Evolutionary conservation across 768 basidiomycete species (phyloP).

Genomic region (Exidia glandulosa): DNA sequence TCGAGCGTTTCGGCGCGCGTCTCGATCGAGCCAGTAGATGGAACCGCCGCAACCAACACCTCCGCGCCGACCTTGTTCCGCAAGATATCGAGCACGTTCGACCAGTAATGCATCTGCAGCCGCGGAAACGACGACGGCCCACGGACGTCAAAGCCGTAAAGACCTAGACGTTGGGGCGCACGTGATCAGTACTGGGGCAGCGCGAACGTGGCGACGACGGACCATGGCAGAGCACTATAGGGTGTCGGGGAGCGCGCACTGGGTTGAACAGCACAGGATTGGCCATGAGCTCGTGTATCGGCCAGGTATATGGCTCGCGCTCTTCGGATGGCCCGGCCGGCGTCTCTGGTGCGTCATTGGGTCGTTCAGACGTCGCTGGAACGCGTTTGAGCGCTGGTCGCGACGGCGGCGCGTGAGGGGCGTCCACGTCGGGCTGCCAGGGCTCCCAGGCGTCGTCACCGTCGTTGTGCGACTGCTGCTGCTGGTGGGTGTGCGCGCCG

Average conservation of each 20-base stretch:
- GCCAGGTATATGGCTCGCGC: neutral
- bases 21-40: constrained; percentile 82
- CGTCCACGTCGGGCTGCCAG: no score
- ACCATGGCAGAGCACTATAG: constrained; percentile 96
- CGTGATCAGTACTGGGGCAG: neutral
- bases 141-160: constrained; percentile 91
- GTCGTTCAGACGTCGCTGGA: neutral
- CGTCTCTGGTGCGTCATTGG: neutral
- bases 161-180: no score
- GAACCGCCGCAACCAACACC: constrained; percentile 92
- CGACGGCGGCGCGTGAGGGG: no score
- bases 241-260: constrained; percentile 68
- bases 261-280: constrained; percentile 75
- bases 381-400: neutral
- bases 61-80: constrained; percentile 77
- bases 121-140: constrained; percentile 76
- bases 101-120: constrained; percentile 89
- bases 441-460: neutral
- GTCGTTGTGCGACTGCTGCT: neutral
- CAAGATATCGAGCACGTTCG: constrained; percentile 71
- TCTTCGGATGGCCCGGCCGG: neutral
- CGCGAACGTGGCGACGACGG: constrained; percentile 18
- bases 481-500: neutral
- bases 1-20: constrained; percentile 72
- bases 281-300: constrained; percentile 40